Conservation (phyloP, 2,329 filamentous ascomycete genomes). For the Trichoderma oligosporum region DNA sequence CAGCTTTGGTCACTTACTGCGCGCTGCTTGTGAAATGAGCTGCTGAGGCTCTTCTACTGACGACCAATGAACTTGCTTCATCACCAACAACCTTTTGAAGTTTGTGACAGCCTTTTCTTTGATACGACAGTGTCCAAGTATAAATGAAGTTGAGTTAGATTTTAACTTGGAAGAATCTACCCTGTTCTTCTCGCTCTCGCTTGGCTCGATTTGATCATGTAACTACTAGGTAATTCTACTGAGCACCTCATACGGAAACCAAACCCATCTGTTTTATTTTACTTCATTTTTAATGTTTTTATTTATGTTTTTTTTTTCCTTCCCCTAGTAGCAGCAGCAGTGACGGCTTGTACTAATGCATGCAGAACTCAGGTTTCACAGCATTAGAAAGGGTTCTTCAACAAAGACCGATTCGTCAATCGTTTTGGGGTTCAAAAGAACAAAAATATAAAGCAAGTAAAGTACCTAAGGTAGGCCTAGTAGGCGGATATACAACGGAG, state of each 20-base stretch:
- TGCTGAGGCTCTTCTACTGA: background rate
- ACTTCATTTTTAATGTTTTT: background rate
- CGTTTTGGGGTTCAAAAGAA: background rate
- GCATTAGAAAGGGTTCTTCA: background rate
- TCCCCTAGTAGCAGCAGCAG: background rate
- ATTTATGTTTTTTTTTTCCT: no score
- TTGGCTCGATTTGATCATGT: no score
- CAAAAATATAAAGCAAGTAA: background rate
- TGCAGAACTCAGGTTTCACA: background rate
- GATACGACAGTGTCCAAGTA: no score
- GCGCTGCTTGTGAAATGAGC: background rate
- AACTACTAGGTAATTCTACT: no score
- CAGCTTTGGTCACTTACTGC: conserved; percentile 8
- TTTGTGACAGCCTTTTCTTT: no score
- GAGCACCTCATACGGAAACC: background rate
- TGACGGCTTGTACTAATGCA: background rate
- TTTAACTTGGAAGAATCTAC: no score
- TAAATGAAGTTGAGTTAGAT: no score
- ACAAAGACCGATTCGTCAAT: background rate
- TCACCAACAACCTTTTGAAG: no score
- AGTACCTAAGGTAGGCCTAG: background rate
- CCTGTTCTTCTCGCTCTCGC: no score
- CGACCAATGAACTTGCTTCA: no score
- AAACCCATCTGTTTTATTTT: background rate
- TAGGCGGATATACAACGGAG: no score